phyloP scores from a whole-genome alignment of 176 grass and related monocot genomes.

The Triticum turgidum region DNA sequence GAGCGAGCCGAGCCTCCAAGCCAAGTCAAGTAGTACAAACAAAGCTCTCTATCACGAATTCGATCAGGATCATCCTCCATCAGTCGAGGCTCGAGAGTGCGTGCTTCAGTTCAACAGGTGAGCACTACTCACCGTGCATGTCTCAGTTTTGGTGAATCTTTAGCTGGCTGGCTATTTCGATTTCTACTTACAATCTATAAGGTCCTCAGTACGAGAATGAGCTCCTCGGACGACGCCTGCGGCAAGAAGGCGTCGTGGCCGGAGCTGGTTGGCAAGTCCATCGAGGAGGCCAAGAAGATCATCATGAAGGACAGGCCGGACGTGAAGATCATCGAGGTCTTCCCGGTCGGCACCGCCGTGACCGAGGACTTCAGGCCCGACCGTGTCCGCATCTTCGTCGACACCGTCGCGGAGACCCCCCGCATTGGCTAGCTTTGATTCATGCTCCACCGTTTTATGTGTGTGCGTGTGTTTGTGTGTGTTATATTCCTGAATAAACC shows the following conservation, averaged over 20 bases:
- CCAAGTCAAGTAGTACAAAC: neutral
- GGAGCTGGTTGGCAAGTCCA: neutral
- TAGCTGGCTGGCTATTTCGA: neutral
- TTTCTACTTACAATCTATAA: neutral
- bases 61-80: neutral
- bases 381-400: neutral
- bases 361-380: neutral
- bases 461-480: neutral
- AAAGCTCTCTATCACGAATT: neutral
- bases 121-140: neutral
- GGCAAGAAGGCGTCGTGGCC: neutral
- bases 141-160: neutral
- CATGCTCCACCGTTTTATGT: neutral
- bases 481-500: neutral
- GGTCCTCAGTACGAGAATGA: neutral
- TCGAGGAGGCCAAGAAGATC: neutral
- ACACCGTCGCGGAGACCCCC: neutral
- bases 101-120: neutral
- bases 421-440: neutral
- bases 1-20: neutral
- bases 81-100: neutral
- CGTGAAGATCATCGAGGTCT: neutral
- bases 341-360: neutral
- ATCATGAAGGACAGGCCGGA: neutral
- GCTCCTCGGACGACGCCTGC: neutral